These are phyloP conservation scores for Stemphylium lycopersici DNA, from an alignment of 2,329 filamentous ascomycete genomes.

Conservation along the genomic window DNA sequence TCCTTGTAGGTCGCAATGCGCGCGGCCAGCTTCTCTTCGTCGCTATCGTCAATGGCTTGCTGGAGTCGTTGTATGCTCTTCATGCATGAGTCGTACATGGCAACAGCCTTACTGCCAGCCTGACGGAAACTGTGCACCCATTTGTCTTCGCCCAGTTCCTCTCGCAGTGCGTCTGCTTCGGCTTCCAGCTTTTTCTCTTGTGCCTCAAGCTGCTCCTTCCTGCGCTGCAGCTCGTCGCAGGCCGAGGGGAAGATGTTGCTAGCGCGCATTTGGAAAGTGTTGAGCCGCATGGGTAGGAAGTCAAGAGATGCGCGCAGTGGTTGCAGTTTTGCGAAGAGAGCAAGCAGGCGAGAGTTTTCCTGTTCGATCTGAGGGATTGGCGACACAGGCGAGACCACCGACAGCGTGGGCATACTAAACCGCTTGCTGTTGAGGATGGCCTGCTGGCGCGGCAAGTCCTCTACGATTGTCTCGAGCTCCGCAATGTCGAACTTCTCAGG, in stretches of 20 bases:
- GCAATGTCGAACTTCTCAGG: constrained; percentile 75
- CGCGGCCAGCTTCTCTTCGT: constrained; percentile 65
- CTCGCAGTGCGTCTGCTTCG: constrained; percentile 86
- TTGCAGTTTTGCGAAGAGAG: constrained; percentile 93
- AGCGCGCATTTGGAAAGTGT: constrained; percentile 81
- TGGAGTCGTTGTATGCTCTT: constrained; percentile 82
- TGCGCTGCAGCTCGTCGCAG: constrained; percentile 83
- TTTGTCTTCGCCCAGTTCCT: constrained; percentile 91
- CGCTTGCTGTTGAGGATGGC: constrained; percentile 65
- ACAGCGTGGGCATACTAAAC: constrained; percentile 69
- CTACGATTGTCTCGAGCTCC: constrained; percentile 90
- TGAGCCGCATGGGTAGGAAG: constrained; percentile 92
- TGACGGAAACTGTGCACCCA: constrained; percentile 97
- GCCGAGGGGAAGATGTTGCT: constrained; percentile 83
- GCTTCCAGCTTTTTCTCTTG: constrained; percentile 86
- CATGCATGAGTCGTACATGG: constrained; percentile 96
- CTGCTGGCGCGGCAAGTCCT: constrained; percentile 72
- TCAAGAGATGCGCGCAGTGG: constrained; percentile 90
- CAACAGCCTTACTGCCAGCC: constrained; percentile 87
- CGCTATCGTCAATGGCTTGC: constrained; percentile 76
- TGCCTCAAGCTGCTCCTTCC: constrained; percentile 76
- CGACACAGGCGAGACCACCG: constrained; percentile 65
- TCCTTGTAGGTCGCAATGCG: constrained; percentile 93
- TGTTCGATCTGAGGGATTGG: constrained; percentile 64
- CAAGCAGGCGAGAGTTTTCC: constrained; percentile 87